These are phyloP conservation scores for Blechomonas ayalai DNA, from an alignment of 208 protist species.

Conservation along the genomic window DNA sequence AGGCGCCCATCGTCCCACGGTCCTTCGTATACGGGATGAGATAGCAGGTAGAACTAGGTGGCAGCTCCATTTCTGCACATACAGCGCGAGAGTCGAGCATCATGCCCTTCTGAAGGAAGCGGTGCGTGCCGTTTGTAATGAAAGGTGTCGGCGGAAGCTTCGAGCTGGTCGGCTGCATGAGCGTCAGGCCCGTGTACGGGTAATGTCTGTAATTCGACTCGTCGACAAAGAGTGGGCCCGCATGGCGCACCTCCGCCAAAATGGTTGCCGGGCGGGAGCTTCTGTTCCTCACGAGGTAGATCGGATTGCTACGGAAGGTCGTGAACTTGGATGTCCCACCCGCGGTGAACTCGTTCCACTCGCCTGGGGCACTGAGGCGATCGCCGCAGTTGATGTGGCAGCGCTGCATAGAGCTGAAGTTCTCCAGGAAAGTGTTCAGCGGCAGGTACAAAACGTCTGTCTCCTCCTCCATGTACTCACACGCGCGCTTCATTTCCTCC, in stretches of 20 bases:
- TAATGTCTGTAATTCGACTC: slow-evolving; percentile 61
- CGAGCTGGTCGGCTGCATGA: slow-evolving; percentile 57
- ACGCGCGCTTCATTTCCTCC: slow-evolving; percentile 27
- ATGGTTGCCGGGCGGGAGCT: slow-evolving; percentile 49
- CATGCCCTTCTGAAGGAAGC: slow-evolving; percentile 75
- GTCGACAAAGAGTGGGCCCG: slow-evolving; percentile 38
- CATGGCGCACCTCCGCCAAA: slow-evolving; percentile 58
- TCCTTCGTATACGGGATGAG: slow-evolving; percentile 79
- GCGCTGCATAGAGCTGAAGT: slow-evolving; percentile 78
- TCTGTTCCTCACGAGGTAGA: slow-evolving; percentile 82
- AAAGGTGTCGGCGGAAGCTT: slow-evolving; percentile 61
- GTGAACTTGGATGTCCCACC: slow-evolving; percentile 77
- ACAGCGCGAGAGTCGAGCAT: slow-evolving; percentile 75
- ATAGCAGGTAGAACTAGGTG: slow-evolving; percentile 67
- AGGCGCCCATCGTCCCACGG: slow-evolving; percentile 51
- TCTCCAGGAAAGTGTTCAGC: slow-evolving; percentile 56
- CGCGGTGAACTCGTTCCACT: slow-evolving; percentile 58
- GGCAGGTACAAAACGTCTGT: slow-evolving; percentile 50
- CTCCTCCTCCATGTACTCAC: slow-evolving; percentile 33
- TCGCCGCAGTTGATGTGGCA: slow-evolving; percentile 85
- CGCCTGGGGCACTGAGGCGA: slow-evolving; percentile 51
- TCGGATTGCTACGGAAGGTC: slow-evolving; percentile 81
- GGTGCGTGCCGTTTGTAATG: slow-evolving; percentile 64
- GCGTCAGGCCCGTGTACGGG: slow-evolving; percentile 68
- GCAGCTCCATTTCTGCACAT: slow-evolving; percentile 68